phyloP scores from a whole-genome alignment of 169 alveolate species.

The Cryptosporidium parvum region DNA sequence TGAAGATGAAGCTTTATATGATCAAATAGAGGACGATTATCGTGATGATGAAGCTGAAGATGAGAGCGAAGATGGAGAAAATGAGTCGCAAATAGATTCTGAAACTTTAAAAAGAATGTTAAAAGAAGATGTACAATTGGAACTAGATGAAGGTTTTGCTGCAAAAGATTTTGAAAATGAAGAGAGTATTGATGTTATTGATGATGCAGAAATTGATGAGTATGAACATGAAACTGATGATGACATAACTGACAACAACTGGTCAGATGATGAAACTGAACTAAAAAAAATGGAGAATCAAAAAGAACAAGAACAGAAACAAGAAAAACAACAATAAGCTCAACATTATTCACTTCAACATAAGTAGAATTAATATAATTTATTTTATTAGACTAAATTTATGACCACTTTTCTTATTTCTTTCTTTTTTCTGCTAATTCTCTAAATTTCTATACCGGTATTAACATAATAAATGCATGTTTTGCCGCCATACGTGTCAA shows the following conservation, averaged over 20 bases:
- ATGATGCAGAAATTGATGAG: constrained; percentile 40
- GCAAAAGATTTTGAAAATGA: constrained; percentile 14
- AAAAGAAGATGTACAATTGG: constrained; percentile 21
- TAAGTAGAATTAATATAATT: neutral
- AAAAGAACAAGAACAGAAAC: neutral
- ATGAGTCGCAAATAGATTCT: neutral
- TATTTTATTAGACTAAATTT: neutral
- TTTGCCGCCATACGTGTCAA: constrained; percentile 18
- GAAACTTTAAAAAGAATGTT: constrained; percentile 17
- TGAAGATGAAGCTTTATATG: neutral
- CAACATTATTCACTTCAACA: neutral
- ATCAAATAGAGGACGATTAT: neutral
- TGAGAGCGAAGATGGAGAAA: constrained; percentile 24
- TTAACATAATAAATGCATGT: neutral
- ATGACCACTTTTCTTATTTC: neutral
- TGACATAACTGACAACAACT: constrained; percentile 29
- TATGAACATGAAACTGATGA: constrained; percentile 58
- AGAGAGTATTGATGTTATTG: constrained; percentile 14
- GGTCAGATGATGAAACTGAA: constrained; percentile 57
- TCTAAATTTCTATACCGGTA: neutral
- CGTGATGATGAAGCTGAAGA: neutral
- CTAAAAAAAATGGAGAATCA: constrained; percentile 39
- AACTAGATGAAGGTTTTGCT: constrained; percentile 62
- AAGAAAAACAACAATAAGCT: no score
- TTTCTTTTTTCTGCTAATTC: neutral